A percentile compares a stretch with the other conserved stretches of the same genome.
phyloP scores from a whole-genome alignment of 2,329 filamentous ascomycete species.

The Alternaria novae-zelandiae region DNA sequence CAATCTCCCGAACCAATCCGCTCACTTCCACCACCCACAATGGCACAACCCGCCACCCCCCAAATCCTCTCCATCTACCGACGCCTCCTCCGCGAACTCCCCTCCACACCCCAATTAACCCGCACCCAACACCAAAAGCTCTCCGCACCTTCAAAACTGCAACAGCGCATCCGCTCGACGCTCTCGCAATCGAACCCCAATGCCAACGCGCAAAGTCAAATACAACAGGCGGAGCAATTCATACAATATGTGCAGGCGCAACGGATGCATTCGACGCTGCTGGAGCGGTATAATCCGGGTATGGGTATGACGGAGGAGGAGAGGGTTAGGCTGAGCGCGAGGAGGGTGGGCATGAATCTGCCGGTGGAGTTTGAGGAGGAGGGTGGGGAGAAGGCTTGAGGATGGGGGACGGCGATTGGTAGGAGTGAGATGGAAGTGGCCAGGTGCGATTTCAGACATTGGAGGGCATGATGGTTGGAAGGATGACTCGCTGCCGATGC shows the following conservation, averaged over 20 bases:
- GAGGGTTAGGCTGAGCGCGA: constrained; percentile 79
- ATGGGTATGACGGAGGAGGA: constrained; percentile 88
- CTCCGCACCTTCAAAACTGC: constrained; percentile 69
- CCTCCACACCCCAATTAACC: constrained; percentile 63
- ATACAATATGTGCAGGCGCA: constrained; percentile 84
- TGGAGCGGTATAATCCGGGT: constrained; percentile 93
- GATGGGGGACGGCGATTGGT: background rate
- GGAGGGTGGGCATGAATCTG: constrained; percentile 89
- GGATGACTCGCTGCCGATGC: background rate
- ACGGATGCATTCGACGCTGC: constrained; percentile 76
- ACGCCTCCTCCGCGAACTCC: constrained; percentile 85
- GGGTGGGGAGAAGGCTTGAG: constrained; percentile 11
- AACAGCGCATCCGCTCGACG: constrained; percentile 70
- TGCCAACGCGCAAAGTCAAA: constrained; percentile 23
- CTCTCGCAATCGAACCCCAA: constrained; percentile 53
- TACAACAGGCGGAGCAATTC: constrained; percentile 75
- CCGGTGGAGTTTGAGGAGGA: constrained; percentile 64
- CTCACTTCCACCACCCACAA: constrained; percentile 17
- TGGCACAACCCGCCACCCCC: constrained; percentile 50
- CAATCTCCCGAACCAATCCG: background rate
- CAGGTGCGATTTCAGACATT: background rate
- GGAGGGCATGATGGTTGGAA: background rate
- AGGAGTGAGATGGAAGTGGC: background rate
- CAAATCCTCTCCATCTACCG: constrained; percentile 81
- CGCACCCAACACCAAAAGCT: constrained; percentile 49